A percentile compares a stretch with the other conserved stretches of the same genome.
Conservation (phyloP, 768 basidiomycete genomes). For the Mrakia gelida region DNA sequence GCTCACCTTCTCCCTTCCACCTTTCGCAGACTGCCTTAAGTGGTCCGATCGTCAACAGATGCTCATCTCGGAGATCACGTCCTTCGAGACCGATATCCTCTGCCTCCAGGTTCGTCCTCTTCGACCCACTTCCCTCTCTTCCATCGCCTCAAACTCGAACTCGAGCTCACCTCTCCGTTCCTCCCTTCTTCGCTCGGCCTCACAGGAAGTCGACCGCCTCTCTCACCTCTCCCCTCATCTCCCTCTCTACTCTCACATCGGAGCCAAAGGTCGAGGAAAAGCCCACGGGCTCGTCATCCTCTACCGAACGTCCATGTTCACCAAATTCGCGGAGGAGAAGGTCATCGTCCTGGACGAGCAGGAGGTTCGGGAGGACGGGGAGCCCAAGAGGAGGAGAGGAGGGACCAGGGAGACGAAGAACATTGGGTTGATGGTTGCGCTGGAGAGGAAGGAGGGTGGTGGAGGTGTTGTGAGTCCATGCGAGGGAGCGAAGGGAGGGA, state of each 20-base stretch:
- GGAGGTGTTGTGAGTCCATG: slow-evolving; percentile 46
- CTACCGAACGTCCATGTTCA: slow-evolving; percentile 55
- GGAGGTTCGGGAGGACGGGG: slow-evolving; percentile 47
- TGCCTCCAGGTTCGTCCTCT: slow-evolving; percentile 68
- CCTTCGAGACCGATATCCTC: slow-evolving; percentile 71
- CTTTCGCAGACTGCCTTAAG: slow-evolving; percentile 61
- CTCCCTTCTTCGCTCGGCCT: no score
- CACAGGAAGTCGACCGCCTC: slow-evolving; percentile 80
- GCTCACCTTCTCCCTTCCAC: background rate
- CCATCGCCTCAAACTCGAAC: background rate
- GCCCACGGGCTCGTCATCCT: slow-evolving; percentile 82
- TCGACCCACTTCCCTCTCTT: background rate
- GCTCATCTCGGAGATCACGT: slow-evolving; percentile 69
- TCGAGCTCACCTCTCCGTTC: slow-evolving; percentile 8
- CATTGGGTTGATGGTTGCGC: slow-evolving; percentile 68
- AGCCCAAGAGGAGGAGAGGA: slow-evolving; percentile 49
- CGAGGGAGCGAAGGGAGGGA: no score
- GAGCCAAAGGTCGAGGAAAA: slow-evolving; percentile 65
- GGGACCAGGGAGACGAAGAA: slow-evolving; percentile 70
- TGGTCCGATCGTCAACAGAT: slow-evolving; percentile 67
- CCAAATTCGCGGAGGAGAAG: slow-evolving; percentile 49
- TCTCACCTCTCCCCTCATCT: slow-evolving; percentile 67
- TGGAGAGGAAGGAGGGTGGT: slow-evolving; percentile 50
- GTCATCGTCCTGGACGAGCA: slow-evolving; percentile 68
- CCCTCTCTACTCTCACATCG: slow-evolving; percentile 61